phyloP scores from a whole-genome alignment of 2,329 filamentous ascomycete genomes.

The Xylaria sp. region DNA sequence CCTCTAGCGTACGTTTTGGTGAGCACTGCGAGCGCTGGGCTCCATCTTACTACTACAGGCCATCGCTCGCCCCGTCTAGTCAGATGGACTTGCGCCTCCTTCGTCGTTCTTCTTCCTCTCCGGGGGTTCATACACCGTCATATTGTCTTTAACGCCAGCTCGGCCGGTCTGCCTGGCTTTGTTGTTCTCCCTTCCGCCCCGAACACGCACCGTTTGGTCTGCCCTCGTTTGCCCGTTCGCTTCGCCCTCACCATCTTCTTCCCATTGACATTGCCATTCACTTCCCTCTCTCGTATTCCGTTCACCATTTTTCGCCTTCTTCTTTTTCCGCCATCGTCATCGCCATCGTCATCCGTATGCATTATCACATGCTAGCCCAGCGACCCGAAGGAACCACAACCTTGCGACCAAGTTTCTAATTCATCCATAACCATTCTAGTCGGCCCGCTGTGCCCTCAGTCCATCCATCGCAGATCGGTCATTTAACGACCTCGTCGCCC shows the following conservation, averaged over 20 bases:
- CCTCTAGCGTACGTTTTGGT: background rate
- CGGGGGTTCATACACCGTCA: constrained; percentile 9
- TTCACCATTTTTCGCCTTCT: background rate
- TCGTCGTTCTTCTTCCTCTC: constrained; percentile 1
- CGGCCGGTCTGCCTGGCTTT: constrained; percentile 4
- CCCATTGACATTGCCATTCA: background rate
- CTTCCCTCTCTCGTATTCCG: background rate
- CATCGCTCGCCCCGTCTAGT: background rate
- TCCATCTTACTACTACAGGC: constrained; percentile 14
- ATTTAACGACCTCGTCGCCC: constrained; percentile 64
- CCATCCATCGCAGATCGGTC: constrained; percentile 61
- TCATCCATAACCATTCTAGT: constrained; percentile 20
- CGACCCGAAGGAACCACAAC: background rate
- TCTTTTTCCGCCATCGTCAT: background rate
- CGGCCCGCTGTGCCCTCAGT: constrained; percentile 49
- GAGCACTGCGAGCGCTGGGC: constrained; percentile 2
- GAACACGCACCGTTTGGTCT: background rate
- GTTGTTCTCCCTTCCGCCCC: background rate
- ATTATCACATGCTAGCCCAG: constrained; percentile 2
- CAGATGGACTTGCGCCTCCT: constrained; percentile 11
- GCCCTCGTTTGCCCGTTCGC: no score
- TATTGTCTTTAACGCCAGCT: constrained; percentile 13
- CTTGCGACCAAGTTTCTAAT: constrained; percentile 8
- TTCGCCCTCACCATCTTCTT: background rate
- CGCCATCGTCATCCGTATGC: background rate